Conservation (phyloP, 2,329 filamentous ascomycete species). For the Neopestalotiopsis sp. region DNA sequence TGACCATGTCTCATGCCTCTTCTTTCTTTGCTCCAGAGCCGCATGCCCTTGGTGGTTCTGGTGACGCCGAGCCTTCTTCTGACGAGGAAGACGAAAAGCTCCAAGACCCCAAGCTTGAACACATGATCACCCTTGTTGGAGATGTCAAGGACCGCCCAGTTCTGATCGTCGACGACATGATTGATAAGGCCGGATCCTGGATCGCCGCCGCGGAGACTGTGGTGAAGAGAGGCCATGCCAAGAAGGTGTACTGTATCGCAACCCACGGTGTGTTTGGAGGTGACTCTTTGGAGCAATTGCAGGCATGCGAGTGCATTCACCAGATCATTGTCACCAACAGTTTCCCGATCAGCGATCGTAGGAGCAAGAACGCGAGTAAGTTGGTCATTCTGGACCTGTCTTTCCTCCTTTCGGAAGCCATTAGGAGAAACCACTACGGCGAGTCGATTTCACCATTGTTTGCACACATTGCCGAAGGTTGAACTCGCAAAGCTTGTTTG, state of each 20-base stretch:
- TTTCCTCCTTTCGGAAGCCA: conserved; percentile 86
- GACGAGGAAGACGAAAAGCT: conserved; percentile 95
- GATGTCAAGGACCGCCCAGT: conserved; percentile 89
- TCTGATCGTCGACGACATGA: conserved; percentile 98
- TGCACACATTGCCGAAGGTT: conserved; percentile 64
- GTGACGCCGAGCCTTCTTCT: conserved; percentile 80
- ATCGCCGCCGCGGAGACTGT: conserved; percentile 97
- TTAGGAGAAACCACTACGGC: conserved; percentile 94
- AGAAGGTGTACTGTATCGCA: conserved; percentile 96
- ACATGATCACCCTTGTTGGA: conserved; percentile 96
- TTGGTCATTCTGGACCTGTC: conserved; percentile 89
- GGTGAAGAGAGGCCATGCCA: conserved; percentile 88
- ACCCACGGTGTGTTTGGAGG: conserved; percentile 94
- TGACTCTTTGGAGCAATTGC: conserved; percentile 87
- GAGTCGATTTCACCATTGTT: conserved; percentile 78
- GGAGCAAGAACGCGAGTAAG: conserved; percentile 76
- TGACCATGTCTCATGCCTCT: conserved; percentile 81
- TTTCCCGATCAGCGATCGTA: conserved; percentile 84
- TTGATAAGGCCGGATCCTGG: conserved; percentile 96
- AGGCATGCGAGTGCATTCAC: conserved; percentile 92
- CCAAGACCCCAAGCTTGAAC: conserved; percentile 80
- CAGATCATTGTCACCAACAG: conserved; percentile 96
- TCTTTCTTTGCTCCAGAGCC: conserved; percentile 76
- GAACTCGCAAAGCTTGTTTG: neutral
- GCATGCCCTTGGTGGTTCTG: conserved; percentile 80